Percentiles rank a stretch among this genome's conserved stretches.
phyloP scores from a whole-genome alignment of 2,329 filamentous ascomycete species.

The Zasmidium cellare region DNA sequence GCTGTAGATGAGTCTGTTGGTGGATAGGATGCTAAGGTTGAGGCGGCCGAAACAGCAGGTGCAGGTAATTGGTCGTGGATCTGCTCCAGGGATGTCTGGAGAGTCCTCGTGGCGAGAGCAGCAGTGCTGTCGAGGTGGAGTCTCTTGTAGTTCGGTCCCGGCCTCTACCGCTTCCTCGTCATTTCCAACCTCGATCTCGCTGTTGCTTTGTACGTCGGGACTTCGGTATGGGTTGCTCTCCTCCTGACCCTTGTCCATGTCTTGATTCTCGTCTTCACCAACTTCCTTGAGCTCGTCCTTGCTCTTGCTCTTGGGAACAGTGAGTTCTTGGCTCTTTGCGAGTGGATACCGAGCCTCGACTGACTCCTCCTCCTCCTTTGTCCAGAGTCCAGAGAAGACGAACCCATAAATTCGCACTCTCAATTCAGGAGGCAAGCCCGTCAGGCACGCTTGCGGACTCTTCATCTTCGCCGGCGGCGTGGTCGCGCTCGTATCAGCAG shows the following conservation, averaged over 20 bases:
- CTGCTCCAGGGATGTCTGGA: too few relatives aligned
- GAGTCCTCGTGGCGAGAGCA: not conserved
- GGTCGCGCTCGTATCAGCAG: not conserved
- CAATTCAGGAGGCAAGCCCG: not conserved
- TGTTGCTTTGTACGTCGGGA: too few relatives aligned
- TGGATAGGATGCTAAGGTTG: constrained; percentile 8
- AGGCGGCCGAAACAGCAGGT: not conserved
- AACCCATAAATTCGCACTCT: not conserved
- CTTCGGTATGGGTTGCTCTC: too few relatives aligned
- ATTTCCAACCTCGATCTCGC: too few relatives aligned
- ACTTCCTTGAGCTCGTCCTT: too few relatives aligned
- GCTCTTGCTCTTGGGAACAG: too few relatives aligned
- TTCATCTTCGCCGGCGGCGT: not conserved
- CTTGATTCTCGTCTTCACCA: too few relatives aligned
- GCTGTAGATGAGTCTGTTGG: constrained; percentile 10
- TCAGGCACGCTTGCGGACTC: not conserved
- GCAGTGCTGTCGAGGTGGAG: not conserved
- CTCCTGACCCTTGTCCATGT: too few relatives aligned
- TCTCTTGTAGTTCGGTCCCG: too few relatives aligned
- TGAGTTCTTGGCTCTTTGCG: too few relatives aligned
- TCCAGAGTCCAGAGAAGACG: not conserved
- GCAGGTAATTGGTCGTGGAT: not conserved
- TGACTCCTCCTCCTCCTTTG: not conserved
- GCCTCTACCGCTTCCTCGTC: too few relatives aligned
- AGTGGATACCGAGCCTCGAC: not conserved